phyloP scores from a whole-genome alignment of 768 basidiomycete species.

The Amyloporia xantha region DNA sequence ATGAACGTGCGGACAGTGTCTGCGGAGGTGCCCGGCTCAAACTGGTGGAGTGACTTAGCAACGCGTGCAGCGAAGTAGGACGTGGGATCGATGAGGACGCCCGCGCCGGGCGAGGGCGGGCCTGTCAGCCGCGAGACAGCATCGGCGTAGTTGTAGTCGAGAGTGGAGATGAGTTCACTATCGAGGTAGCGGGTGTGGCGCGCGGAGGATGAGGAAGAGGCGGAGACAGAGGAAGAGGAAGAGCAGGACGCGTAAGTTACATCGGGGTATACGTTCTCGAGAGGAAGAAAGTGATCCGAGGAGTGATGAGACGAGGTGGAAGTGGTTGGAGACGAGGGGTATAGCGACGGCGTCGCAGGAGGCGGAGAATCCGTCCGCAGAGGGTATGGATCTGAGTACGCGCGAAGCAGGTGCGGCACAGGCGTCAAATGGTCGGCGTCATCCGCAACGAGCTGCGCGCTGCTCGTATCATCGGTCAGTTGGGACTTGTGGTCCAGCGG shows the following conservation, averaged over 20 bases:
- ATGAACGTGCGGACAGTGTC: conserved; percentile 33
- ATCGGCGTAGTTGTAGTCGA: conserved; percentile 21
- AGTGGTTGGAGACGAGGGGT: neutral
- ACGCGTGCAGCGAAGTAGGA: conserved; percentile 7
- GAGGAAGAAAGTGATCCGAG: neutral
- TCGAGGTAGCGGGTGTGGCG: conserved; percentile 13
- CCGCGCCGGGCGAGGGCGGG: conserved; percentile 6
- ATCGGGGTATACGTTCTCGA: conserved; percentile 5
- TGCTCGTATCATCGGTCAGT: neutral
- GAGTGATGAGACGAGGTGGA: neutral
- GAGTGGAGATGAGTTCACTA: conserved; percentile 14
- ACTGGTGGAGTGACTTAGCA: conserved; percentile 17
- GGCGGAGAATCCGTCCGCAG: neutral
- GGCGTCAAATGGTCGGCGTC: neutral
- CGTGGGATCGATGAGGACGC: conserved; percentile 5
- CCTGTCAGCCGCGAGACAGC: conserved; percentile 13
- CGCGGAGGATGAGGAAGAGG: conserved; percentile 3
- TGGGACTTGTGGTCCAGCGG: neutral
- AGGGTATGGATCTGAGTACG: conserved; percentile 1
- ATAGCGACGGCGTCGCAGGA: conserved; percentile 1
- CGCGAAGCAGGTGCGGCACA: neutral
- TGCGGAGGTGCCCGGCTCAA: conserved; percentile 40
- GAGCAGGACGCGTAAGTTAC: too few species aligned
- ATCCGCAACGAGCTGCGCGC: neutral
- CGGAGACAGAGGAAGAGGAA: conserved; percentile 3